Conservation (phyloP, 192 early-diverging fungal species). For the Chytriomyces sp. region DNA sequence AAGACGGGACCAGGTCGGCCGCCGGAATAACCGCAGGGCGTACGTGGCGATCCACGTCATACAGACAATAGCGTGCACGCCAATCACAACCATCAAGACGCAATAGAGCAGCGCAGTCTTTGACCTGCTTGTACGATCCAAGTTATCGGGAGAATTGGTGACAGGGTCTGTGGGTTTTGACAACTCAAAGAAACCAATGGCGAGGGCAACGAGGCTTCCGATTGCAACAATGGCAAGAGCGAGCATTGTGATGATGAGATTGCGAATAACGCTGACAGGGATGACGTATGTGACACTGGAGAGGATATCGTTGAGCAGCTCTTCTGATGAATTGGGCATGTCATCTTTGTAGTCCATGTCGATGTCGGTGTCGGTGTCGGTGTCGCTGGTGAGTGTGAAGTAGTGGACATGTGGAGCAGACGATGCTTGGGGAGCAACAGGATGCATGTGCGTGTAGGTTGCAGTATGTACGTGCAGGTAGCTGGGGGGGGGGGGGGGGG, state of each 20-base stretch:
- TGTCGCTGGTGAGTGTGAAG: too few species aligned
- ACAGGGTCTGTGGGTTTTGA: background rate
- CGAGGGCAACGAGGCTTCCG: background rate
- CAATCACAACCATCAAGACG: background rate
- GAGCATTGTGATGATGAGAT: background rate
- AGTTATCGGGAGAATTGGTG: background rate
- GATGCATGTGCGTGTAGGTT: too few species aligned
- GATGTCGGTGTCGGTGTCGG: too few species aligned
- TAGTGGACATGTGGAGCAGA: too few species aligned
- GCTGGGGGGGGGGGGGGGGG: too few species aligned
- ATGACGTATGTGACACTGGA: background rate
- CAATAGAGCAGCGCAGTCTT: background rate
- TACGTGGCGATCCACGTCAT: background rate
- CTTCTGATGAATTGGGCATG: too few species aligned
- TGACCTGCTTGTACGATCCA: background rate
- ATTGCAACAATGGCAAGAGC: background rate
- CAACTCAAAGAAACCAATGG: background rate
- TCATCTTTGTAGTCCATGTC: too few species aligned
- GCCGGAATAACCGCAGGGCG: background rate
- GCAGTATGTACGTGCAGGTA: too few species aligned
- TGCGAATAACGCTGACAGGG: background rate
- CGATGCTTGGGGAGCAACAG: too few species aligned
- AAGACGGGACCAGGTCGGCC: background rate
- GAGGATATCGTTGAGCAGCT: too few species aligned
- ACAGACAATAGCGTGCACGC: background rate